Conservation (phyloP, 31 red algal genomes). For the Asparagopsis taxiformis region DNA sequence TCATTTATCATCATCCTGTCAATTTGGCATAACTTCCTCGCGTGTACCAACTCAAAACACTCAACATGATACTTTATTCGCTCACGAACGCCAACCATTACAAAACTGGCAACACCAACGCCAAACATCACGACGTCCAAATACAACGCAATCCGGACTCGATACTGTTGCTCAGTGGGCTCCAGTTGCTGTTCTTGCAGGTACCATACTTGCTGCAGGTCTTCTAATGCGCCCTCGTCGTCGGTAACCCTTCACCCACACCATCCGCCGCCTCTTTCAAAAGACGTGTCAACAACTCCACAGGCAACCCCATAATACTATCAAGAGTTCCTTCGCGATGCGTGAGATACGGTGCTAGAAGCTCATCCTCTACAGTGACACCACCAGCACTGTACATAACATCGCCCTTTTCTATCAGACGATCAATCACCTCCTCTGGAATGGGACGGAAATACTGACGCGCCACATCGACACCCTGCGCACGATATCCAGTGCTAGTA, state of each 20-base stretch:
- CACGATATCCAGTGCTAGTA: slow-evolving; percentile 5
- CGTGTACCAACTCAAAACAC: not conserved
- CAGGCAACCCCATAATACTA: slow-evolving; percentile 78
- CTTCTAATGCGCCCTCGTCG: not conserved
- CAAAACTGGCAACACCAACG: not conserved
- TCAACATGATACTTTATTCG: not conserved
- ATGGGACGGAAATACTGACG: slow-evolving; percentile 68
- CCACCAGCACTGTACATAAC: slow-evolving; percentile 71
- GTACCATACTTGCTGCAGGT: not conserved
- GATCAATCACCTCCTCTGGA: slow-evolving; percentile 64
- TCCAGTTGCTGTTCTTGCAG: not conserved
- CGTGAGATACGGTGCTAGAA: slow-evolving; percentile 60
- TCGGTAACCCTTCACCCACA: not conserved
- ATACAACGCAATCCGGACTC: not conserved
- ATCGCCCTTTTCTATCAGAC: slow-evolving; percentile 63
- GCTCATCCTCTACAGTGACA: slow-evolving; percentile 71
- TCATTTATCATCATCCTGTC: not conserved
- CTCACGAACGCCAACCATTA: too few species aligned
- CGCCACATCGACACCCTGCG: slow-evolving; percentile 54
- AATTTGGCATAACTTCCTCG: not conserved
- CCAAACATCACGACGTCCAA: not conserved
- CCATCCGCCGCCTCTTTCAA: slow-evolving; percentile 9
- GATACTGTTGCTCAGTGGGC: not conserved
- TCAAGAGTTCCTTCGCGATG: slow-evolving; percentile 64
- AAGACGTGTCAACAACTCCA: slow-evolving; percentile 34